phyloP scores from a whole-genome alignment of 805 yeast genomes.

The Komagataella pastoris region DNA sequence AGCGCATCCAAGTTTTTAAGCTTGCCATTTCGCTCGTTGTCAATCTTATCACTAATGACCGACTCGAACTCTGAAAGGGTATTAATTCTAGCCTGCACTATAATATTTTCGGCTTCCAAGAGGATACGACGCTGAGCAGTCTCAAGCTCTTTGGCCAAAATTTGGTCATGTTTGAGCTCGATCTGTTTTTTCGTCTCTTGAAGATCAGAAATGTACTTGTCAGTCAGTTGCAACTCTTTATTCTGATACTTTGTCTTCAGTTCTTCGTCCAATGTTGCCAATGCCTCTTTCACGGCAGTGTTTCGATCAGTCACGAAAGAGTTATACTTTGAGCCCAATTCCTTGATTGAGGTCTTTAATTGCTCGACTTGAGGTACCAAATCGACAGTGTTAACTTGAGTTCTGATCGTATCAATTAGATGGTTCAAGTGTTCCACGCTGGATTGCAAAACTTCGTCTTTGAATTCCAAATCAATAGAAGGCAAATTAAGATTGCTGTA shows the following conservation, averaged over 20 bases:
- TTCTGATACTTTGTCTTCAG: conserved; percentile 15
- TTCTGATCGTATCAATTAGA: conserved; percentile 17
- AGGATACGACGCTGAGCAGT: conserved; percentile 52
- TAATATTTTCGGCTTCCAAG: conserved; percentile 62
- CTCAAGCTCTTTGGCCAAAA: conserved; percentile 50
- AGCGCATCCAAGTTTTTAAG: conserved; percentile 56
- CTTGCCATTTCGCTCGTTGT: conserved; percentile 67
- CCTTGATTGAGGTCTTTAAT: conserved; percentile 1
- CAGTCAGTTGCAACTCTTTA: conserved; percentile 44
- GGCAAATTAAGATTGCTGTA: conserved; percentile 9
- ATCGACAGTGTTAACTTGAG: conserved; percentile 9
- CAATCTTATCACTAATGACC: conserved; percentile 45
- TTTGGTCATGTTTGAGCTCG: conserved; percentile 42
- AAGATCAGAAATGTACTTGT: conserved; percentile 46
- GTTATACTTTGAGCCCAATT: conserved; percentile 10
- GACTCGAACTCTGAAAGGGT: conserved; percentile 56
- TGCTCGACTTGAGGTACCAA: not conserved
- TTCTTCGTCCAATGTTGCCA: conserved; percentile 17
- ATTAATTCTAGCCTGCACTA: conserved; percentile 51
- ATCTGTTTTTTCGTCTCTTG: conserved; percentile 46
- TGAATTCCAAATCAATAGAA: conserved; percentile 15
- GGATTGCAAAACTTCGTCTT: conserved; percentile 19
- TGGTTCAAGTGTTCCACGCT: conserved; percentile 21
- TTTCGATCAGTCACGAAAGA: conserved; percentile 8
- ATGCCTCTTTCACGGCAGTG: conserved; percentile 9